These are phyloP conservation scores for Xylaria castorea DNA, from an alignment of 495 filamentous ascomycete genomes.

Conservation along the genomic window DNA sequence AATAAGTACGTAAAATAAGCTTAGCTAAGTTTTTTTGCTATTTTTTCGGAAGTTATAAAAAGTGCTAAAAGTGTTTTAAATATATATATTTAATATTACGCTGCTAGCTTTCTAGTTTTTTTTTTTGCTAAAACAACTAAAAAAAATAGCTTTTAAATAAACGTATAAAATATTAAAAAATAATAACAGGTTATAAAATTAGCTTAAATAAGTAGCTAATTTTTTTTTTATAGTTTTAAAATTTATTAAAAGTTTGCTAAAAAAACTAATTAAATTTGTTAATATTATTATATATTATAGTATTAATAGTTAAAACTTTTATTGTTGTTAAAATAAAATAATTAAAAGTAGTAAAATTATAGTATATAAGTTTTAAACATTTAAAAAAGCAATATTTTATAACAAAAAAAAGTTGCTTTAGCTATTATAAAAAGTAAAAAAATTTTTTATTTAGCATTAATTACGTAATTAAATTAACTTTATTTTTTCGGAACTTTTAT, in stretches of 20 bases:
- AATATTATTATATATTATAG: not conserved
- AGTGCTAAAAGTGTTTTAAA: not conserved
- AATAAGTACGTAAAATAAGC: no score
- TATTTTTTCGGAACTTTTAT: no score
- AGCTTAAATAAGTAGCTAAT: not conserved
- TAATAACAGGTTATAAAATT: not conserved
- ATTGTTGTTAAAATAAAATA: not conserved
- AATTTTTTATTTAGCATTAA: not conserved
- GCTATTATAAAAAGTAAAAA: not conserved
- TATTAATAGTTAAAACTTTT: constrained; percentile 15
- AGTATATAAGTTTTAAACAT: not conserved
- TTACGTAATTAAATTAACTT: not conserved
- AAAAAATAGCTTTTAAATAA: not conserved
- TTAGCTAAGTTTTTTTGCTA: no score
- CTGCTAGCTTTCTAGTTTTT: not conserved
- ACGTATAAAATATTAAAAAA: not conserved
- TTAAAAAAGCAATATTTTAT: not conserved
- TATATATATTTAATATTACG: not conserved
- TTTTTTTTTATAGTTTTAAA: constrained; percentile 1
- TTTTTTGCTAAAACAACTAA: not conserved
- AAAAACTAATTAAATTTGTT: constrained; percentile 5
- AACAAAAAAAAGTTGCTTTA: not conserved
- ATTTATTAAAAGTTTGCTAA: not conserved
- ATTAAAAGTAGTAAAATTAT: not conserved
- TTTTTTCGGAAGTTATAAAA: no score